Conservation (phyloP, 2,329 filamentous ascomycete species). For the Talaromyces rugulosus region DNA sequence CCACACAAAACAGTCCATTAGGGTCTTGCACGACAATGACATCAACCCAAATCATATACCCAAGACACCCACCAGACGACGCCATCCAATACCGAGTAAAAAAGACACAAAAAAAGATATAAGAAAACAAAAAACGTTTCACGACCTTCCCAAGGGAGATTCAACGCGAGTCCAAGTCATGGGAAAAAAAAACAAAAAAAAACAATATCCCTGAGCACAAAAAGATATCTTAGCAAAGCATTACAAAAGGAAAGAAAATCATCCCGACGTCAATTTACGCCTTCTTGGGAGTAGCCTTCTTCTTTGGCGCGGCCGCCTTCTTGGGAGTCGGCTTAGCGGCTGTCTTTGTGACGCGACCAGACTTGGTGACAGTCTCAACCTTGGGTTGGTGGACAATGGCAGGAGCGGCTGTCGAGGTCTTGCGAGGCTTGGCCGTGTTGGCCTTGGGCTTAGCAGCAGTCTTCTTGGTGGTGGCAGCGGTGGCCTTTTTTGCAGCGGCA, state of each 20-base stretch:
- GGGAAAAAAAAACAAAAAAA: conserved; percentile 1
- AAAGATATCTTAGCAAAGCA: conserved; percentile 2
- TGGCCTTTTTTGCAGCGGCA: conserved; percentile 34
- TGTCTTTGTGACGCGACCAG: conserved; percentile 64
- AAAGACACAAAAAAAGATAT: conserved; percentile 3
- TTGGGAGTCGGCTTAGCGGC: conserved; percentile 44
- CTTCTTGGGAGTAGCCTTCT: conserved; percentile 32
- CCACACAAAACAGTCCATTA: not conserved
- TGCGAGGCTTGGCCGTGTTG: conserved; percentile 52
- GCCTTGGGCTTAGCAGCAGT: conserved; percentile 49
- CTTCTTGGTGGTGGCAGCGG: conserved; percentile 50
- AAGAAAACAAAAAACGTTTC: not conserved
- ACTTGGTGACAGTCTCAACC: conserved; percentile 76
- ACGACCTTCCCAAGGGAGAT: not conserved
- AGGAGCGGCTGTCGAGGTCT: conserved; percentile 51
- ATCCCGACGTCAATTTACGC: conserved; percentile 14
- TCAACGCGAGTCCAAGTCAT: not conserved
- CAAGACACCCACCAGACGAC: conserved; percentile 33
- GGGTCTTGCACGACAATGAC: not conserved
- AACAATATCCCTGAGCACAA: conserved; percentile 4
- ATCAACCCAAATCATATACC: conserved; percentile 19
- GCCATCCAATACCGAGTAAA: conserved; percentile 28
- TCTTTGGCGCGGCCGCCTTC: conserved; percentile 36
- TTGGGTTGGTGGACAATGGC: conserved; percentile 67
- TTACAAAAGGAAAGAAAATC: conserved; percentile 12